Base-by-base conservation (phyloP, 352 stramenopile species). In the Paralagenidium karlingii region DNA sequence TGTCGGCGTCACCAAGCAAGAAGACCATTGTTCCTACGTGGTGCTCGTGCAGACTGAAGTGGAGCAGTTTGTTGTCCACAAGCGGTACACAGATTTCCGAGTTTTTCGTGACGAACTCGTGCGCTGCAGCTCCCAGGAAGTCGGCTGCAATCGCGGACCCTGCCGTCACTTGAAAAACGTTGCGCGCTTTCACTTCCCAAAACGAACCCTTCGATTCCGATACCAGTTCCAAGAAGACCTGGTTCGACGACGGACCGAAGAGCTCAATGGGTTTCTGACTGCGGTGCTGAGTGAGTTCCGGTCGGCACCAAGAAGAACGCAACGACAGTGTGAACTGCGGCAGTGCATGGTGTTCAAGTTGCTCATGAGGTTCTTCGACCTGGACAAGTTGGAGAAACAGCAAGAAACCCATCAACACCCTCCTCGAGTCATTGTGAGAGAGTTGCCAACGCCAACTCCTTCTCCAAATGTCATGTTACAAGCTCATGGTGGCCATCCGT, bases 1-100 rank as follows among this genome's bases (percentile, higher is more conserved):
- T 37, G 21, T 70, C 20, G 66, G 62, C 13, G 57, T 85, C 39
- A 54, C 53, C 8, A 52, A 38, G 8, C 47, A 45, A 0, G 24
- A 51, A 33, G 46, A 49, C 33, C 65, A 83, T 53, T 75, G 62
- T 33, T 54, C 57, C 10, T 88, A 69, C 53, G 44, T 52, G 29
- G 21, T 85, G 36, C 57, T 82, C 11, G 64, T 88, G 15, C 51
- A 75, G 39, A 77, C 68, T 15, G 60, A 58, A 19, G 40, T 39
- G 12, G 63, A 74, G 34, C 51, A 64, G 22, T 82, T 70, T 31
- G 52, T 76, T 18, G 22, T 86, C n/a, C 47, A 68, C 40, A 81
- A 77, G 55, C 64, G 75, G 37, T 88, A 55, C 55, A 83, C 68
- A 26, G 63, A 88, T 38, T 80, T 85, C 51, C 67, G 70, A 32